These are phyloP conservation scores for Hypoxylon sp. DNA, from an alignment of 2,329 filamentous ascomycete genomes.

Conservation along the genomic window DNA sequence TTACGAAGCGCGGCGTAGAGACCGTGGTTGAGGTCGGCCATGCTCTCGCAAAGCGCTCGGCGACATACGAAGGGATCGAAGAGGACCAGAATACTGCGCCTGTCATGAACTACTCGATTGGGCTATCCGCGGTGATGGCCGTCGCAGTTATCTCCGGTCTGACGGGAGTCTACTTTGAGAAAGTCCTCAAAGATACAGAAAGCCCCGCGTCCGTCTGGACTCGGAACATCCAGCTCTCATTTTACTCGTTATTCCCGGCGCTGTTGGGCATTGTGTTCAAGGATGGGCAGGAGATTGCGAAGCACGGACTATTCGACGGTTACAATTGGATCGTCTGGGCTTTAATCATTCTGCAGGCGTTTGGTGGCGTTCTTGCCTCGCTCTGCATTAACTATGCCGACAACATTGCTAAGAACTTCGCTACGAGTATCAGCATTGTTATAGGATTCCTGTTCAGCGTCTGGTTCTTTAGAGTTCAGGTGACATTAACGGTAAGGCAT, in stretches of 20 bases:
- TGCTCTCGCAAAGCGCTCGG: conserved; percentile 77
- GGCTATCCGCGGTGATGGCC: conserved; percentile 81
- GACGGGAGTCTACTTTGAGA: conserved; percentile 90
- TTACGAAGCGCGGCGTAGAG: conserved; percentile 65
- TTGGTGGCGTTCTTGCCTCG: conserved; percentile 86
- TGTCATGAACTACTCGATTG: conserved; percentile 82
- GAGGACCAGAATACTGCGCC: conserved; percentile 69
- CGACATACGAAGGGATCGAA: conserved; percentile 91
- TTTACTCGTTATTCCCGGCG: conserved; percentile 93
- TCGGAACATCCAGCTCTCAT: conserved; percentile 92
- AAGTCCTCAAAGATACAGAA: conserved; percentile 88
- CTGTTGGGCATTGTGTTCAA: conserved; percentile 89
- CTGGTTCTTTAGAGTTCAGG: conserved; percentile 84
- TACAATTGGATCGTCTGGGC: conserved; percentile 95
- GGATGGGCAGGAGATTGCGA: conserved; percentile 86
- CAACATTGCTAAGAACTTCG: conserved; percentile 95
- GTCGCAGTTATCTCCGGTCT: conserved; percentile 86
- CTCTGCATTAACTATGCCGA: conserved; percentile 87
- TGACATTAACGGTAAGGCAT: conserved; percentile 78
- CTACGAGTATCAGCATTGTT: conserved; percentile 91
- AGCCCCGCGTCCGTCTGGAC: conserved; percentile 87
- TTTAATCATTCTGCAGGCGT: conserved; percentile 84
- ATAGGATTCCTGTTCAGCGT: conserved; percentile 89
- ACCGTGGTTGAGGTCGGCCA: conserved; percentile 56
- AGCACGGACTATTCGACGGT: conserved; percentile 92